These are phyloP conservation scores for Phialemonium atrogriseum DNA, from an alignment of 2,329 filamentous ascomycete species.

Conservation along the genomic window DNA sequence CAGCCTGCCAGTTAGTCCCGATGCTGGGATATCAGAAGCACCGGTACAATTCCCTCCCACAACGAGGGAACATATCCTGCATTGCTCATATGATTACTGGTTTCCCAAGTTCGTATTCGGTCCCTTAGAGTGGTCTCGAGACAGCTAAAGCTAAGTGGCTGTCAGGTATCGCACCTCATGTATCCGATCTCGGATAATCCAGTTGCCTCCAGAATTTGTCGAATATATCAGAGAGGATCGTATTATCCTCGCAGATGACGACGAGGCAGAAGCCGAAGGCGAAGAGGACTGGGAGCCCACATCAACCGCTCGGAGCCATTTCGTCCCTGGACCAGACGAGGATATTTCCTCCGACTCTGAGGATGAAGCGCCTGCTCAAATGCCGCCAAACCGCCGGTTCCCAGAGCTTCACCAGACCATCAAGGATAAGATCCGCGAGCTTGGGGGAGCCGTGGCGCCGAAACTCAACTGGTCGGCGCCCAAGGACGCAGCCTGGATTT, in stretches of 20 bases:
- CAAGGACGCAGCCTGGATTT: conserved; percentile 93
- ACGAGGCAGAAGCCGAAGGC: conserved; percentile 27
- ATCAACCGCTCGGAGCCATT: conserved; percentile 16
- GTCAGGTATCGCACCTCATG: conserved; percentile 67
- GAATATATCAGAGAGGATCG: conserved; percentile 87
- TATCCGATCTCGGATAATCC: conserved; percentile 79
- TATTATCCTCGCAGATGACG: conserved; percentile 74
- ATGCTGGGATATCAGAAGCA: no score
- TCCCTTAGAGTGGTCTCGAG: conserved; percentile 9
- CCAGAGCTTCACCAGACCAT: conserved; percentile 69
- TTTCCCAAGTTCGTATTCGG: conserved; percentile 68
- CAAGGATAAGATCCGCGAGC: conserved; percentile 65
- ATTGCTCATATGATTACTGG: conserved; percentile 93
- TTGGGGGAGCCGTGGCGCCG: conserved; percentile 80
- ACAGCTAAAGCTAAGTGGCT: background rate
- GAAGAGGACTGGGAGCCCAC: conserved; percentile 47
- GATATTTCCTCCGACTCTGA: conserved; percentile 38
- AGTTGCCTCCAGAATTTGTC: conserved; percentile 66
- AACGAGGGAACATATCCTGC: conserved; percentile 77
- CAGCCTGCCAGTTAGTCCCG: no score
- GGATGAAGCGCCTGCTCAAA: conserved; percentile 41
- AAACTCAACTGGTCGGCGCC: conserved; percentile 98
- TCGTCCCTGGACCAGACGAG: conserved; percentile 30
- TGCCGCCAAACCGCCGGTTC: conserved; percentile 50
- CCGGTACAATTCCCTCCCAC: conserved; percentile 70